A percentile compares a stretch with the other conserved stretches of the same genome.
These are phyloP conservation scores for Theileria sp. DNA, from an alignment of 169 alveolate species.

Conservation along the genomic window DNA sequence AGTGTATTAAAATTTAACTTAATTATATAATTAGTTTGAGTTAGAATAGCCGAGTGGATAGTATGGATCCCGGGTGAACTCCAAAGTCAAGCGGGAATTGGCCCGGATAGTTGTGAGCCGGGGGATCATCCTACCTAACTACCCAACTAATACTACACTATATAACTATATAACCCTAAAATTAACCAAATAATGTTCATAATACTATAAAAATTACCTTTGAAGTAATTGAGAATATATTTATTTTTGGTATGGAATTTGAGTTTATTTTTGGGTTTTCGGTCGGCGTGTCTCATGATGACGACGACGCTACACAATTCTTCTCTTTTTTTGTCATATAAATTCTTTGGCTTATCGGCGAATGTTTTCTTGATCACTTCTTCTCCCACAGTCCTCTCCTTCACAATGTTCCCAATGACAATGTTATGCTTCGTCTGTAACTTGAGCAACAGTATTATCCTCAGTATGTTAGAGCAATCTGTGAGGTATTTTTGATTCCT, in stretches of 20 bases:
- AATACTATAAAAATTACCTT: constrained; percentile 5
- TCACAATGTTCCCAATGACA: constrained; percentile 65
- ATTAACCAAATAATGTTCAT: too few relatives aligned
- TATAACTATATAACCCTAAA: too few relatives aligned
- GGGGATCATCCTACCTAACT: too few relatives aligned
- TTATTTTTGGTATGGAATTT: constrained; percentile 87
- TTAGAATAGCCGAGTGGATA: too few relatives aligned
- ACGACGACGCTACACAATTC: constrained; percentile 94
- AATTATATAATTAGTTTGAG: too few relatives aligned
- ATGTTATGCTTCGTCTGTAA: constrained; percentile 70
- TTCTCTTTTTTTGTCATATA: constrained; percentile 73
- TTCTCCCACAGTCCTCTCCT: constrained; percentile 56
- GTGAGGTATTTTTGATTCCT: constrained; percentile 90
- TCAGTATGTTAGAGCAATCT: constrained; percentile 88
- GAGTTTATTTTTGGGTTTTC: constrained; percentile 96
- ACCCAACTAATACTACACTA: too few relatives aligned
- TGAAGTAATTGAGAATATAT: constrained; percentile 77
- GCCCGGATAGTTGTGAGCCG: too few relatives aligned
- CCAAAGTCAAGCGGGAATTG: too few relatives aligned
- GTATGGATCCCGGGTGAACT: too few relatives aligned
- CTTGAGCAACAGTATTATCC: constrained; percentile 74
- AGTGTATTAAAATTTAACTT: too few relatives aligned
- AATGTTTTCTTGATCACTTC: constrained; percentile 70
- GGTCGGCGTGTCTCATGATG: constrained; percentile 96
- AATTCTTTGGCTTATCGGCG: constrained; percentile 52